phyloP scores from a whole-genome alignment of 257 asterid species.

The Ajuga chamaepitys region DNA sequence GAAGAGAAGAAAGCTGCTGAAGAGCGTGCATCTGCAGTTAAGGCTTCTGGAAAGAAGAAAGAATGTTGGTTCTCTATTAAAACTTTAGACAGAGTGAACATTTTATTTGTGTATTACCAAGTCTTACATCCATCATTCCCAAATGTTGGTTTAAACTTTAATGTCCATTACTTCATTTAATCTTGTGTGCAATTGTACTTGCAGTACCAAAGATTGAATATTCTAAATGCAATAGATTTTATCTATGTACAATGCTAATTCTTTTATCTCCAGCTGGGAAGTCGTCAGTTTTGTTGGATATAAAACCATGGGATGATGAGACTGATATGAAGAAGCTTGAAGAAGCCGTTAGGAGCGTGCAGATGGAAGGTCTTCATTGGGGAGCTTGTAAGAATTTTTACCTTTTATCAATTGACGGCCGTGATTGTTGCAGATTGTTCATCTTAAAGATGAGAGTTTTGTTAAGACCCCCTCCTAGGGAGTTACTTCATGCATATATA shows the following conservation, averaged over 20 bases:
- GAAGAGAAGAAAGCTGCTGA: conserved; percentile 91
- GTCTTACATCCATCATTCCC: too few species aligned
- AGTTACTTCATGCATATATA: too few species aligned
- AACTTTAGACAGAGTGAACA: neutral
- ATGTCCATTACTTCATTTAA: too few species aligned
- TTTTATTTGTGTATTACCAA: too few species aligned
- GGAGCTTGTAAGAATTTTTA: conserved; percentile 69
- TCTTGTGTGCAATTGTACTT: too few species aligned
- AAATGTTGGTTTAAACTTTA: too few species aligned
- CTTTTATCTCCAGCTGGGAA: conserved; percentile 50
- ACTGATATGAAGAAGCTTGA: conserved; percentile 94
- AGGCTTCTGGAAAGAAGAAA: conserved; percentile 85
- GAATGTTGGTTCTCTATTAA: conserved; percentile 51
- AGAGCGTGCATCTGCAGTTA: conserved; percentile 81
- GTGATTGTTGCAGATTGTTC: too few species aligned
- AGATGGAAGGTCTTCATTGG: conserved; percentile 79
- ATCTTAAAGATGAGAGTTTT: too few species aligned
- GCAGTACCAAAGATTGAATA: too few species aligned
- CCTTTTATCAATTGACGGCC: too few species aligned
- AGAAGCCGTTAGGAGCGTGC: conserved; percentile 75
- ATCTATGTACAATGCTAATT: neutral
- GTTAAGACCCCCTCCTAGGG: too few species aligned
- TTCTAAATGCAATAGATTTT: neutral
- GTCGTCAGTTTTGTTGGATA: conserved; percentile 50
- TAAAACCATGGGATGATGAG: conserved; percentile 97